phyloP scores from a whole-genome alignment of 306 rosid species.

The Delonix regia region DNA sequence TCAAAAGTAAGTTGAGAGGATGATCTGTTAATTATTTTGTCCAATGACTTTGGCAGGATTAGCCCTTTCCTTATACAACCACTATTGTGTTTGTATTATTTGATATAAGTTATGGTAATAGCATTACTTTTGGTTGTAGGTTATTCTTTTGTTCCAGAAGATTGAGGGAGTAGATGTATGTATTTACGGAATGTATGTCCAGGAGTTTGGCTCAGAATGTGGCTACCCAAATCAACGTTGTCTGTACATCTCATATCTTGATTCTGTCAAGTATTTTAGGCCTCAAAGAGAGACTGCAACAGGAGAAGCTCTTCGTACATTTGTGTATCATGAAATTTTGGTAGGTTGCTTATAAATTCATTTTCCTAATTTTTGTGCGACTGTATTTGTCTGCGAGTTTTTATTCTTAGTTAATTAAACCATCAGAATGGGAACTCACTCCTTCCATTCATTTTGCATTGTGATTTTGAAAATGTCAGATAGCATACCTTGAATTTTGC shows the following conservation, averaged over 20 bases:
- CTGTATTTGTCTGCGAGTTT: background rate
- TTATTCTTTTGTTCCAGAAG: constrained; percentile 70
- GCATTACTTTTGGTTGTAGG: constrained; percentile 42
- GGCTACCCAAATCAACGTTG: constrained; percentile 57
- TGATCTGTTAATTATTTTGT: background rate
- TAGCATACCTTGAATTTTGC: constrained; percentile 74
- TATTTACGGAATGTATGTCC: constrained; percentile 63
- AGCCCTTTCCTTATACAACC: background rate
- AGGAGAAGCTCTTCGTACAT: constrained; percentile 76
- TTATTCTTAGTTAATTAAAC: background rate
- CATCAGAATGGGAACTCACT: background rate
- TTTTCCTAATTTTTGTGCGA: background rate
- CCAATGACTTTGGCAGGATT: background rate
- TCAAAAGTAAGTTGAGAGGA: constrained; percentile 52
- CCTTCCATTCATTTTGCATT: background rate
- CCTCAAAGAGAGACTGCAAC: constrained; percentile 46
- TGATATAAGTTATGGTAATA: background rate
- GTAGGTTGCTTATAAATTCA: constrained; percentile 35
- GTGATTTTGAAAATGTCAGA: constrained; percentile 40
- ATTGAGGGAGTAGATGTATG: constrained; percentile 76
- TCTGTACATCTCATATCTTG: constrained; percentile 68
- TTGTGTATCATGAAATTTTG: constrained; percentile 78
- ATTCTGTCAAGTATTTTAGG: constrained; percentile 72
- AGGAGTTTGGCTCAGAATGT: constrained; percentile 77
- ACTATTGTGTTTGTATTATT: constrained; percentile 19